phyloP scores from a whole-genome alignment of 1,284 basidiomycete genomes.

The Ustilago xerochloae region DNA sequence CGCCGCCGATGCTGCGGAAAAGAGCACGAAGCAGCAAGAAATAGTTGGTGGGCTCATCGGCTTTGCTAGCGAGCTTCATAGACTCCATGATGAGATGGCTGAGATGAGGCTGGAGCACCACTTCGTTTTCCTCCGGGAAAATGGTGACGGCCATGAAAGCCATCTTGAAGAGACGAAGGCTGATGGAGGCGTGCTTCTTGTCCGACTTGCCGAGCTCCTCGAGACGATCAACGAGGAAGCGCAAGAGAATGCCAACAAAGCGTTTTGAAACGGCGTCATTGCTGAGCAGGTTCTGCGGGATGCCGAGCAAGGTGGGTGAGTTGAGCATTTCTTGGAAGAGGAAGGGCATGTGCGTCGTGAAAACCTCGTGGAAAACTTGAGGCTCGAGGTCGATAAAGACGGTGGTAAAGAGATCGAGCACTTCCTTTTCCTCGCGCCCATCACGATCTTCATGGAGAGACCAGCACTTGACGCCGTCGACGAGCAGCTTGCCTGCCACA shows the following conservation, averaged over 20 bases:
- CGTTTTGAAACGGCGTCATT: slow-evolving; percentile 87
- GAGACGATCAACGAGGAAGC: slow-evolving; percentile 84
- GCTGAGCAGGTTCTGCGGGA: slow-evolving; percentile 86
- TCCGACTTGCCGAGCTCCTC: slow-evolving; percentile 87
- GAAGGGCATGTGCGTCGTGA: slow-evolving; percentile 60
- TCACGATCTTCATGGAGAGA: slow-evolving; percentile 80
- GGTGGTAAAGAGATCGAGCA: slow-evolving; percentile 83
- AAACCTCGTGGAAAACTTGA: slow-evolving; percentile 66
- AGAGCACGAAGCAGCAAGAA: slow-evolving; percentile 92
- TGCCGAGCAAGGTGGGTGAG: slow-evolving; percentile 82
- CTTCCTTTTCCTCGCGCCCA: slow-evolving; percentile 83
- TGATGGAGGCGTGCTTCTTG: slow-evolving; percentile 77
- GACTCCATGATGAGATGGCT: slow-evolving; percentile 96
- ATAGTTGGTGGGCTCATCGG: slow-evolving; percentile 90
- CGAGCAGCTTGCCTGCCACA: slow-evolving; percentile 86
- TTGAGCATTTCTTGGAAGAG: slow-evolving; percentile 68
- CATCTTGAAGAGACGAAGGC: slow-evolving; percentile 94
- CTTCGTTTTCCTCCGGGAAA: slow-evolving; percentile 84
- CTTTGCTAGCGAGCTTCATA: slow-evolving; percentile 91
- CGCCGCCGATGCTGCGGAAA: slow-evolving; percentile 98
- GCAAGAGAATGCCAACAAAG: slow-evolving; percentile 89
- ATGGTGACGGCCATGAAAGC: slow-evolving; percentile 89
- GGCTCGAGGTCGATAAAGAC: slow-evolving; percentile 70
- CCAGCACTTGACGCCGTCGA: slow-evolving; percentile 85
- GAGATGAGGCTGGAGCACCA: slow-evolving; percentile 89